Evolutionary conservation across 495 filamentous ascomycete genomes (phyloP).

Genomic region (Venustampulla echinocandica): DNA sequence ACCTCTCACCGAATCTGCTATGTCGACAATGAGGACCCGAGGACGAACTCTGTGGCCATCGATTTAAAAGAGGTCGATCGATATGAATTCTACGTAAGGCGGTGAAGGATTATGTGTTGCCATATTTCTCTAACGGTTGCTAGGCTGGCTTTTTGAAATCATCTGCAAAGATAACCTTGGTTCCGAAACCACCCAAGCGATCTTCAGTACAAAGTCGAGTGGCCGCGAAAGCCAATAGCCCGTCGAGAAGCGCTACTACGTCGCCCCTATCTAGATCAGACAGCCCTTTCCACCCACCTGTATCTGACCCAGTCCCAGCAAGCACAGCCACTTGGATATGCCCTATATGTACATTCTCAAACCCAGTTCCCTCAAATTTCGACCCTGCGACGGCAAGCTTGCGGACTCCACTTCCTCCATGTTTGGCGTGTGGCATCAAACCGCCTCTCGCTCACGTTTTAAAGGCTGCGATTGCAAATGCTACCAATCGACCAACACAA

Average conservation of each 20-base stretch:
- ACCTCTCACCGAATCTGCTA: slow-evolving; percentile 94
- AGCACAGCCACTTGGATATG: slow-evolving; percentile 90
- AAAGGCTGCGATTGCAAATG: slow-evolving; percentile 73
- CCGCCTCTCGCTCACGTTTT: slow-evolving; percentile 71
- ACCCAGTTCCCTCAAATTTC: slow-evolving; percentile 87
- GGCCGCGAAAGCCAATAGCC: slow-evolving; percentile 27
- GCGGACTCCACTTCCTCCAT: slow-evolving; percentile 72
- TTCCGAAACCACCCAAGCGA: slow-evolving; percentile 63
- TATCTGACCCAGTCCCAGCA: slow-evolving; percentile 36
- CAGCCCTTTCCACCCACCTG: slow-evolving; percentile 39
- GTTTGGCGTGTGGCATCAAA: slow-evolving; percentile 88
- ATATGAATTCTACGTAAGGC: slow-evolving; percentile 79
- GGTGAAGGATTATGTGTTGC: no score
- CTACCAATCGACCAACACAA: slow-evolving; percentile 21
- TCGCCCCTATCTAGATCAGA: slow-evolving; percentile 42
- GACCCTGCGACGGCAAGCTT: slow-evolving; percentile 68
- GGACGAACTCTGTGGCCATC: slow-evolving; percentile 75
- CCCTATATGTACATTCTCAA: slow-evolving; percentile 95
- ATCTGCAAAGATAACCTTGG: slow-evolving; percentile 83
- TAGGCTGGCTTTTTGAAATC: slow-evolving; percentile 93
- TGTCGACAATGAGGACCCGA: slow-evolving; percentile 79
- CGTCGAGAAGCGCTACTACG: slow-evolving; percentile 35
- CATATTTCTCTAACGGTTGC: slow-evolving; percentile 17
- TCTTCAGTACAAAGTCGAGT: slow-evolving; percentile 39
- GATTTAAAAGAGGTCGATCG: slow-evolving; percentile 87